These are phyloP conservation scores for Raphanus hybrid DNA, from an alignment of 441 rosid species.

Conservation along the genomic window DNA sequence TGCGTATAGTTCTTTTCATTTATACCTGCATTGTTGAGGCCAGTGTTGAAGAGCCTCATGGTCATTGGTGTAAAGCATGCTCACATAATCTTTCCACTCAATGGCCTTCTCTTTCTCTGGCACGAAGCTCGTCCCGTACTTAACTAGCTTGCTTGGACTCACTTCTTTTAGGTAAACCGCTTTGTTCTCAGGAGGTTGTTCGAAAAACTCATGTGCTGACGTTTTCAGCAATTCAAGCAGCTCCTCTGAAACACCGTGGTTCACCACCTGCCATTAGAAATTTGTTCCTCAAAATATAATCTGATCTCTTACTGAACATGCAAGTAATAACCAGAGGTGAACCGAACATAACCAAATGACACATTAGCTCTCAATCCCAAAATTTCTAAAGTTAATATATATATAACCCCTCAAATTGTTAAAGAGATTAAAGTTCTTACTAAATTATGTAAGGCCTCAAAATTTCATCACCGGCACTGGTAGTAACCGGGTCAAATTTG, in stretches of 20 bases:
- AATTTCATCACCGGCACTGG: no score
- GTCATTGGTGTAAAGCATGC: conserved; percentile 57
- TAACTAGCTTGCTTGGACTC: conserved; percentile 63
- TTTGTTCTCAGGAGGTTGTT: conserved; percentile 48
- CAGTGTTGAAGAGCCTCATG: conserved; percentile 62
- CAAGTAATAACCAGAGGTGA: not conserved
- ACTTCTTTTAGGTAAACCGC: conserved; percentile 48
- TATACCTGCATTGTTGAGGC: conserved; percentile 54
- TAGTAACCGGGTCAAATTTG: not conserved
- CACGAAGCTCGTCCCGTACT: conserved; percentile 59
- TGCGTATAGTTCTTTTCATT: not conserved
- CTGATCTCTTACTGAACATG: not conserved
- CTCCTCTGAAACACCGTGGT: conserved; percentile 60
- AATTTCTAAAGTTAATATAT: no score
- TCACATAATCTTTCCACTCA: conserved; percentile 70
- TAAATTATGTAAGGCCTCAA: no score
- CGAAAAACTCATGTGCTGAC: conserved; percentile 54
- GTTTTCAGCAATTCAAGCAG: conserved; percentile 51
- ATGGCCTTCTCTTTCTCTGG: conserved; percentile 65
- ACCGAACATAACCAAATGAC: no score
- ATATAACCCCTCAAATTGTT: no score
- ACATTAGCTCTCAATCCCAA: no score
- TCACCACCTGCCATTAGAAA: conserved; percentile 49
- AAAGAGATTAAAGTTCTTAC: no score
- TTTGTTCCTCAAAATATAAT: conserved; percentile 6